Base-by-base conservation (phyloP, 1,284 basidiomycete genomes). In the Porodaedalea pini region DNA sequence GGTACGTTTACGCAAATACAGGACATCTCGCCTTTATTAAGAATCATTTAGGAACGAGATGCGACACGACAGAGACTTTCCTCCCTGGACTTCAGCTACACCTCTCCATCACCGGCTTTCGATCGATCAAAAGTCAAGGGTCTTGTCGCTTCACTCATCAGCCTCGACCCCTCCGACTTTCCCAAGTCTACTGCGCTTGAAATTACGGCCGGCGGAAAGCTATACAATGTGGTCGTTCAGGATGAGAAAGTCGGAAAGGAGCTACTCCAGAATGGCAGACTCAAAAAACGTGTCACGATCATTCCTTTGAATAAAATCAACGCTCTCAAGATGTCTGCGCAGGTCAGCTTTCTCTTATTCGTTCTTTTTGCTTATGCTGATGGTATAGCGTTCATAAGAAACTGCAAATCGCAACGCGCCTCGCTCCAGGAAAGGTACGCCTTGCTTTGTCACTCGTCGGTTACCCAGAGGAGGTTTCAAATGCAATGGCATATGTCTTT, bases 181-280 rank as follows among this genome's bases (percentile, higher is more conserved):
- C 76, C 86, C 65, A 90, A 89, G 61, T 85, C 93, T 1, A 94
- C 92, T 0, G 97, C 96, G 0, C 81, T 99, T 23, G 97, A 99
- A 72, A 89, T 98, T 61, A 88, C 92, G 29, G 95, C 95, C 0
- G 94, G 95, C 1, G 88, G 84, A 0, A 88, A 90, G 62, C 78
- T 99, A n/a, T 98, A 92, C 75, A 95, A 98, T 62, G 90, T 96
- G 39, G 90, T 98, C 19, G 92, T 98, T 19, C 86, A 96, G 65
- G 88, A 97, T 69, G 93, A 98, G 70, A 81, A 81, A 59, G 84
- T 95, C 53, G 94, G 94, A 41, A 90, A 91, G 62, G 86, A 92
- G 40, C 79, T 99, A 25, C 77, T 99, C 48, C 81, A 88, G 64
- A 84, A 92, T 51, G 93, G 94, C 31, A 80, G 79, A 57, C 83